Conservation (phyloP, 2,329 filamentous ascomycete species). For the Biscogniauxia mediterranea region DNA sequence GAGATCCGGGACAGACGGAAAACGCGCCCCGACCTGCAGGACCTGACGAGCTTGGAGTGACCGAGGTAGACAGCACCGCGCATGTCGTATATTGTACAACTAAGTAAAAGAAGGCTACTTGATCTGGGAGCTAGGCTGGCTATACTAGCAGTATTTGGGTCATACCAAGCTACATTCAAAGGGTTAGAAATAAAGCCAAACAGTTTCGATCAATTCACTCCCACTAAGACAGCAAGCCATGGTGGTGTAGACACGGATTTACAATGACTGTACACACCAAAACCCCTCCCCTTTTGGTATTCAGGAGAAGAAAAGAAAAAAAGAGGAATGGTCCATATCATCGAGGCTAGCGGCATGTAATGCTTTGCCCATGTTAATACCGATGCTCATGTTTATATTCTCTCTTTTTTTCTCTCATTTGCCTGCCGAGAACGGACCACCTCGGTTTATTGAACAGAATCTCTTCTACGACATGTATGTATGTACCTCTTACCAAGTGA, state of each 20-base stretch:
- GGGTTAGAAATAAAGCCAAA: too few relatives aligned
- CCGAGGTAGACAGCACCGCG: neutral
- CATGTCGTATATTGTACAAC: slow-evolving; percentile 2
- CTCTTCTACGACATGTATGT: neutral
- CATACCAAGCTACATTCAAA: neutral
- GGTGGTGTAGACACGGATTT: too few relatives aligned
- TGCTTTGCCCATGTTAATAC: too few relatives aligned
- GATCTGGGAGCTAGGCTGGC: neutral
- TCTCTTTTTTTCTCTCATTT: neutral
- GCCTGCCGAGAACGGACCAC: neutral
- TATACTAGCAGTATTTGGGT: neutral
- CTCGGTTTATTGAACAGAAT: neutral
- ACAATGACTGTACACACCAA: too few relatives aligned
- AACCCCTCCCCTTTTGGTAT: too few relatives aligned
- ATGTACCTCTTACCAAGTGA: neutral
- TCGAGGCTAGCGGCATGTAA: too few relatives aligned
- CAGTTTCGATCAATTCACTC: too few relatives aligned
- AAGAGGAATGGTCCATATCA: too few relatives aligned
- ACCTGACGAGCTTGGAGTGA: slow-evolving; percentile 69
- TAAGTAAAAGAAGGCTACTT: neutral
- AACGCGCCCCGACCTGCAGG: slow-evolving; percentile 58
- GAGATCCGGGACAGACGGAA: slow-evolving; percentile 70
- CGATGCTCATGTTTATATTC: neutral
- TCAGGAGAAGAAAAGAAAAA: too few relatives aligned
- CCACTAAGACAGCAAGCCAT: too few relatives aligned